phyloP scores from a whole-genome alignment of 768 basidiomycete species.

The Auricularia sp. region DNA sequence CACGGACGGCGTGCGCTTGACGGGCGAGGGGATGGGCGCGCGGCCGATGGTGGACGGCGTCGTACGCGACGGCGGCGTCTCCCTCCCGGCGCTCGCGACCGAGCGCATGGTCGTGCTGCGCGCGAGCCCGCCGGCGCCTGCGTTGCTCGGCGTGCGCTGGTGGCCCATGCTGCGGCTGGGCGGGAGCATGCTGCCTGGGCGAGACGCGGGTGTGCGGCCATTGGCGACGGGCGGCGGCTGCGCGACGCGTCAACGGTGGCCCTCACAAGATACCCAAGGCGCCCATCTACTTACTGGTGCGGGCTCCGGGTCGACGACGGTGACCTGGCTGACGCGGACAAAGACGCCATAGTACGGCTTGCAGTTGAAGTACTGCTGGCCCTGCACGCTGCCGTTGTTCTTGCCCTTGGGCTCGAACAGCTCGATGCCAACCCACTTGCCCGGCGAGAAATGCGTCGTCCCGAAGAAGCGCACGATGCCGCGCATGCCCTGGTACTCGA shows the following conservation, averaged over 20 bases:
- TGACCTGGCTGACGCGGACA: conserved; percentile 78
- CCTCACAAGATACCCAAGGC: neutral
- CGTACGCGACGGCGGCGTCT: conserved; percentile 39
- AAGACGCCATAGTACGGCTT: conserved; percentile 75
- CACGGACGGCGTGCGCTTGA: conserved; percentile 18
- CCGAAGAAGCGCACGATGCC: conserved; percentile 86
- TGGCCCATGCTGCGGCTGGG: conserved; percentile 32
- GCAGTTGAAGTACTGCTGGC: conserved; percentile 74
- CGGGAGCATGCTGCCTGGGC: neutral
- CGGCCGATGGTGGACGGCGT: conserved; percentile 32
- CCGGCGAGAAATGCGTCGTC: conserved; percentile 68
- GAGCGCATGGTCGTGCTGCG: conserved; percentile 35
- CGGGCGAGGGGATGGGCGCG: conserved; percentile 20
- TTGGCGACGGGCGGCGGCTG: neutral
- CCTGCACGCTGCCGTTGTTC: conserved; percentile 88
- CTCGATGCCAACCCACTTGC: conserved; percentile 95
- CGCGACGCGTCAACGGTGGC: neutral
- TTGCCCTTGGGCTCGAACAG: conserved; percentile 77
- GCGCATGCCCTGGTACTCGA: conserved; percentile 68
- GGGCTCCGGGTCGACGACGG: conserved; percentile 32
- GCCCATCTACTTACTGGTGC: neutral
- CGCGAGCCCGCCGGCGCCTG: conserved; percentile 19
- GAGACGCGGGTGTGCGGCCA: neutral
- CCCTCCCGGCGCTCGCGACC: conserved; percentile 38
- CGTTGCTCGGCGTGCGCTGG: conserved; percentile 43